These are phyloP conservation scores for Cerioporus squamosus DNA, from an alignment of 1,284 basidiomycete genomes.

Conservation along the genomic window DNA sequence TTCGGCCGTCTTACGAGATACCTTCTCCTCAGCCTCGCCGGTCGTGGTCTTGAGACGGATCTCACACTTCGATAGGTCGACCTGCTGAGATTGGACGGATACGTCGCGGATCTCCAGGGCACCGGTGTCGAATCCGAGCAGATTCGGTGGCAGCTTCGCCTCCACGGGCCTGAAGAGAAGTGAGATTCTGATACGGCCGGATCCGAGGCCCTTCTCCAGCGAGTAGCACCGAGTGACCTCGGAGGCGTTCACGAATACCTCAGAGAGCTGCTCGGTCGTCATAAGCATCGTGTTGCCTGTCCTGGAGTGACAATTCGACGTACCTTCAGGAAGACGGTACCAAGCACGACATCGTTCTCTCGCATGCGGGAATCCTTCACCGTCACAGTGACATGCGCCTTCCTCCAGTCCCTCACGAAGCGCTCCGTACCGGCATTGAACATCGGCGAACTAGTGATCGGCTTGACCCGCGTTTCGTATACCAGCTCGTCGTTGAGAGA, in stretches of 20 bases:
- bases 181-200: constrained; percentile 52
- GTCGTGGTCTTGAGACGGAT: constrained; percentile 38
- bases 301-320: not conserved
- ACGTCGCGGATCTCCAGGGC: constrained; percentile 54
- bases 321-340: constrained; percentile 53
- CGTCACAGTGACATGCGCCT: constrained; percentile 61
- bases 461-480: constrained; percentile 44
- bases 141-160: constrained; percentile 56
- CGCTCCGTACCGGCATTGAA: constrained; percentile 69
- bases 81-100: constrained; percentile 32
- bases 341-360: constrained; percentile 70
- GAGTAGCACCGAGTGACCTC: constrained; percentile 52
- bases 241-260: constrained; percentile 46
- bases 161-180: constrained; percentile 60
- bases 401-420: constrained; percentile 65
- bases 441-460: constrained; percentile 65
- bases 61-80: constrained; percentile 35
- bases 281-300: too few species aligned
- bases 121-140: constrained; percentile 70
- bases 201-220: constrained; percentile 58
- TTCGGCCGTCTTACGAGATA: constrained; percentile 49
- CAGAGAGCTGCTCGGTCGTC: constrained; percentile 33
- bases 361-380: constrained; percentile 60
- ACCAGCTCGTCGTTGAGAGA: constrained; percentile 65
- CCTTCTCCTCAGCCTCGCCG: constrained; percentile 31